Evolutionary conservation across 1,139 yeast genomes (phyloP).

Genomic region (Protomyces pachydermus): DNA sequence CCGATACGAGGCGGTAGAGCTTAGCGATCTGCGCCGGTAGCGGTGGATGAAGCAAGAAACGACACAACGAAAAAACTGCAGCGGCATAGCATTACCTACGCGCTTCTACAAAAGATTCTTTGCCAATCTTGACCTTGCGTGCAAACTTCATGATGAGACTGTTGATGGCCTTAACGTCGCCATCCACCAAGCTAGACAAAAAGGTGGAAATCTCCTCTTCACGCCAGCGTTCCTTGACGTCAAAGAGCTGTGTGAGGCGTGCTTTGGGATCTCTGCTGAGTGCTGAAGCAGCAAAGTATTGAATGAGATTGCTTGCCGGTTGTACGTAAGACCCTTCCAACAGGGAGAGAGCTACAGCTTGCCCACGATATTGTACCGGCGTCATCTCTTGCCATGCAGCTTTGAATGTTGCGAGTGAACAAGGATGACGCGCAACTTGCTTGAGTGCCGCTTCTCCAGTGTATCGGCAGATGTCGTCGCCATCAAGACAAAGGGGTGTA

Average conservation of each 20-base stretch:
- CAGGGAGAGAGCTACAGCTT: neutral
- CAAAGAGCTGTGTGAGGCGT: constrained; percentile 8
- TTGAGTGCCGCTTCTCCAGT: constrained; percentile 4
- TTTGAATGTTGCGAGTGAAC: neutral
- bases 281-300: neutral
- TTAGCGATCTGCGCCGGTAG: neutral
- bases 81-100: neutral
- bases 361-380: constrained; percentile 1
- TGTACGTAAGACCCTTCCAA: constrained; percentile 8
- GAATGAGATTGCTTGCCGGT: constrained; percentile 13
- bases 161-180: constrained; percentile 8
- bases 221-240: constrained; percentile 12
- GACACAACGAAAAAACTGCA: neutral
- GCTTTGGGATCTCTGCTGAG: constrained; percentile 4
- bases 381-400: constrained; percentile 1
- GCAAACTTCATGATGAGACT: constrained; percentile 19
- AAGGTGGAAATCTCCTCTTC: constrained; percentile 14
- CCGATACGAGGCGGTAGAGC: constrained; percentile 1
- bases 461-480: neutral
- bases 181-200: constrained; percentile 2
- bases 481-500: neutral
- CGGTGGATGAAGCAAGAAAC: neutral
- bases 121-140: constrained; percentile 17
- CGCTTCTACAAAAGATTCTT: constrained; percentile 12
- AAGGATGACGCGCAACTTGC: neutral